These are phyloP conservation scores for Saccharomyces hybrid DNA, from an alignment of 1,139 yeast species.

Conservation along the genomic window DNA sequence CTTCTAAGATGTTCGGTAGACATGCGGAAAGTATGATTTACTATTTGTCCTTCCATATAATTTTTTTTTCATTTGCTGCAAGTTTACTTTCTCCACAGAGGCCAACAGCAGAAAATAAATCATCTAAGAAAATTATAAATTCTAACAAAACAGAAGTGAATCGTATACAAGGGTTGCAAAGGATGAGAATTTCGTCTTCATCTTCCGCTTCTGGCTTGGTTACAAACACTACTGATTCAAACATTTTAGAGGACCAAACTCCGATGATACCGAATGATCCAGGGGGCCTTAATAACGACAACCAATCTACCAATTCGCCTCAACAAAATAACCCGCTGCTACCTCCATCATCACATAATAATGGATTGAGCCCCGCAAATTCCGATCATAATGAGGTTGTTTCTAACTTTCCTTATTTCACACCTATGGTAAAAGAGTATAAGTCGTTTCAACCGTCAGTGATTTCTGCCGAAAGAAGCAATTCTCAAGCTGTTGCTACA, in stretches of 20 bases:
- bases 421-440: constrained; percentile 18
- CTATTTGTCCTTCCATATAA: neutral
- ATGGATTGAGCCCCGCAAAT: neutral
- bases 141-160: neutral
- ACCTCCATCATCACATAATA: neutral
- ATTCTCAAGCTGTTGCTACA: constrained; percentile 20
- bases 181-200: neutral
- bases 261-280: neutral
- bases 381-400: neutral
- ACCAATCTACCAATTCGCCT: neutral
- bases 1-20: neutral
- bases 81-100: neutral
- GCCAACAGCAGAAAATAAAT: neutral
- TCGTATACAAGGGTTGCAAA: neutral
- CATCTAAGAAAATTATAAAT: neutral
- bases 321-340: neutral
- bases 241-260: neutral
- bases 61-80: neutral
- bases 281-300: neutral
- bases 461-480: constrained; percentile 18
- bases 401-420: constrained; percentile 8
- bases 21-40: neutral
- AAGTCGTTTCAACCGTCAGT: constrained; percentile 22
- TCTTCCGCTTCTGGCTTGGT: neutral
- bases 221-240: neutral